Percentiles rank a stretch among this genome's conserved stretches.
Evolutionary conservation across 169 alveolate species (phyloP).

Genomic region (Eimeria praecox): DNA sequence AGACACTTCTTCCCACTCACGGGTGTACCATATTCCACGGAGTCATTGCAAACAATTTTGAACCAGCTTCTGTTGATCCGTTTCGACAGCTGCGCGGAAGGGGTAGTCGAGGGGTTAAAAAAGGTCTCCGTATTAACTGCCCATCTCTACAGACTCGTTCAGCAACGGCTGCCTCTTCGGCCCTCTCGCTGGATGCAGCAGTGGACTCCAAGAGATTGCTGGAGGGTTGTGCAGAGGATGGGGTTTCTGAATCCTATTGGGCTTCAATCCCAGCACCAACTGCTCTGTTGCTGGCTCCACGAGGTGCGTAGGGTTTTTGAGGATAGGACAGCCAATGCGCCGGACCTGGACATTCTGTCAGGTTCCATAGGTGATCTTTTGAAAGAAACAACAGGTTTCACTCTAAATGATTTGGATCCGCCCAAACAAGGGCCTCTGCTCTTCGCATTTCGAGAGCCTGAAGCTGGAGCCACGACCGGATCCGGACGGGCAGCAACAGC

Average conservation of each 20-base stretch:
- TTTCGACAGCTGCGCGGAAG: constrained; percentile 79
- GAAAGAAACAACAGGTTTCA: constrained; percentile 30
- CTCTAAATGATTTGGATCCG: constrained; percentile 39
- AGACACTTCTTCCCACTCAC: constrained; percentile 79
- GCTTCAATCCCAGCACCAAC: constrained; percentile 29
- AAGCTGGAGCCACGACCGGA: constrained; percentile 1
- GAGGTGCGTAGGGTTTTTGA: constrained; percentile 98
- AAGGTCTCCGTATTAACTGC: constrained; percentile 47
- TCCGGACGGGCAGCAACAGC: not conserved
- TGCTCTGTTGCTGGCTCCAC: constrained; percentile 95
- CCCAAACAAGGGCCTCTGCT: constrained; percentile 44
- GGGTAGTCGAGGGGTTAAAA: constrained; percentile 30
- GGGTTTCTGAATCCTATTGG: not conserved
- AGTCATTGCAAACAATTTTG: constrained; percentile 91
- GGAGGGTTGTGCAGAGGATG: constrained; percentile 68
- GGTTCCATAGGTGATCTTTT: constrained; percentile 20
- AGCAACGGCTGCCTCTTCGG: constrained; percentile 60
- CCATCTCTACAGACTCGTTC: constrained; percentile 16
- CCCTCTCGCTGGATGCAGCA: constrained; percentile 72
- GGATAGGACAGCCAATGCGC: constrained; percentile 95
- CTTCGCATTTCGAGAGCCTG: constrained; percentile 59
- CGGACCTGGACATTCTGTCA: constrained; percentile 85
- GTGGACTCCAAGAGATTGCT: constrained; percentile 69
- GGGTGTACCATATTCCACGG: constrained; percentile 89
- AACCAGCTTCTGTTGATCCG: constrained; percentile 88